A percentile compares a stretch with the other conserved stretches of the same genome.
phyloP scores from a whole-genome alignment of 371 early-diverging fungal species.

The Mortierella sp. region DNA sequence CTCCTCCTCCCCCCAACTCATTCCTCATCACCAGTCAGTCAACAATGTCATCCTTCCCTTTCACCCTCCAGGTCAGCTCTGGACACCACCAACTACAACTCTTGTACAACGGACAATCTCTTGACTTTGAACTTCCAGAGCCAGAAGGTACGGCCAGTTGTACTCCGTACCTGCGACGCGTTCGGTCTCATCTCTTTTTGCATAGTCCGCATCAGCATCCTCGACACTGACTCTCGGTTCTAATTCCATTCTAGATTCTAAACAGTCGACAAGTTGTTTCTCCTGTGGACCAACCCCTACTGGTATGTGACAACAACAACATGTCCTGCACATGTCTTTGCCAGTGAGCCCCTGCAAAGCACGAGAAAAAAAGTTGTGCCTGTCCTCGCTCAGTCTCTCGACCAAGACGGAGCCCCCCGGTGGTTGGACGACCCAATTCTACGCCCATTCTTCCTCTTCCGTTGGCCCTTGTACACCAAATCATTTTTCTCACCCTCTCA shows the following conservation, averaged over 20 bases:
- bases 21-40: background rate
- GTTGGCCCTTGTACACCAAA: background rate
- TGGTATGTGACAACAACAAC: constrained; percentile 1
- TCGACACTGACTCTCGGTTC: too few relatives aligned
- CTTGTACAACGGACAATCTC: constrained; percentile 35
- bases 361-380: background rate
- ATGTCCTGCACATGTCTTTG: background rate
- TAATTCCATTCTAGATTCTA: constrained; percentile 12
- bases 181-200: too few relatives aligned
- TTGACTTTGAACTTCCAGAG: constrained; percentile 30
- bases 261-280: constrained; percentile 28
- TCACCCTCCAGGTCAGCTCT: constrained; percentile 27
- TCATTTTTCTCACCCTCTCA: background rate
- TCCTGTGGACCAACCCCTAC: constrained; percentile 30
- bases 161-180: too few relatives aligned
- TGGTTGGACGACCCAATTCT: background rate
- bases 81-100: constrained; percentile 33
- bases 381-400: background rate
- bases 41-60: constrained; percentile 43
- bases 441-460: background rate
- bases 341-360: too few relatives aligned
- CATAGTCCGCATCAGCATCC: too few relatives aligned
- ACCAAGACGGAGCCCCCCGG: too few relatives aligned
- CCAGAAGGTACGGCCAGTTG: constrained; percentile 14
- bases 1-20: too few relatives aligned